A percentile compares a stretch with the other conserved stretches of the same genome.
These are phyloP conservation scores for Oryza longistaminata DNA, from an alignment of 176 grass and related monocot species.

Conservation along the genomic window DNA sequence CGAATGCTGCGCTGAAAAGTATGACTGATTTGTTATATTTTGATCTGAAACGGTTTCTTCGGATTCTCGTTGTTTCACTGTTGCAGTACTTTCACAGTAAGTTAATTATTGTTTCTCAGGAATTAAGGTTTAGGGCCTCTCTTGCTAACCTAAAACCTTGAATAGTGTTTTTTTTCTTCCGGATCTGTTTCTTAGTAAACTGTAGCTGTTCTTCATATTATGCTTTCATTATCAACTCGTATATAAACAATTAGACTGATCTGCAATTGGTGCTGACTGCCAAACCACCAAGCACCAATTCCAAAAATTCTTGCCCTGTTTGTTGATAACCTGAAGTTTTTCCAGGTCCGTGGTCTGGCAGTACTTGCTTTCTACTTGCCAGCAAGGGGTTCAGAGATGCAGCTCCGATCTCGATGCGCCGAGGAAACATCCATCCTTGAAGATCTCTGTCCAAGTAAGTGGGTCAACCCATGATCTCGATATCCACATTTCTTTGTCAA, in stretches of 20 bases:
- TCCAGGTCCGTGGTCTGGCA: neutral
- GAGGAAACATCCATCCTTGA: conserved; percentile 36
- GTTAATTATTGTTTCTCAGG: neutral
- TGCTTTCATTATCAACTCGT: conserved; percentile 5
- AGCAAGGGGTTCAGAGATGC: conserved; percentile 18
- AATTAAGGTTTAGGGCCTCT: neutral
- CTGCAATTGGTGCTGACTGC: conserved; percentile 1
- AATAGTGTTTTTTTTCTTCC: neutral
- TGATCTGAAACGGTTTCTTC: conserved; percentile 5
- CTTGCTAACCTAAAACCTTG: neutral
- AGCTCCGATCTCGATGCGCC: conserved; percentile 31
- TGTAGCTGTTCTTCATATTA: neutral
- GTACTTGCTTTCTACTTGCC: neutral
- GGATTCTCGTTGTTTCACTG: neutral
- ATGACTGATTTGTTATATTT: neutral
- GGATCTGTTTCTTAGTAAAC: neutral
- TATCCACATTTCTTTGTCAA: neutral
- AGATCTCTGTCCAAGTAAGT: conserved; percentile 34
- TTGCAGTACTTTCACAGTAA: neutral
- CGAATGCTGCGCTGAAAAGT: neutral
- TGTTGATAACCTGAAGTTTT: conserved; percentile 41
- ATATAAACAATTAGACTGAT: neutral
- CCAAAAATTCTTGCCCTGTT: conserved; percentile 8
- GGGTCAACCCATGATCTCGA: conserved; percentile 29
- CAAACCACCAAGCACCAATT: neutral